Evolutionary conservation across 2,329 filamentous ascomycete species (phyloP).

Genomic region (Fusarium sp.): DNA sequence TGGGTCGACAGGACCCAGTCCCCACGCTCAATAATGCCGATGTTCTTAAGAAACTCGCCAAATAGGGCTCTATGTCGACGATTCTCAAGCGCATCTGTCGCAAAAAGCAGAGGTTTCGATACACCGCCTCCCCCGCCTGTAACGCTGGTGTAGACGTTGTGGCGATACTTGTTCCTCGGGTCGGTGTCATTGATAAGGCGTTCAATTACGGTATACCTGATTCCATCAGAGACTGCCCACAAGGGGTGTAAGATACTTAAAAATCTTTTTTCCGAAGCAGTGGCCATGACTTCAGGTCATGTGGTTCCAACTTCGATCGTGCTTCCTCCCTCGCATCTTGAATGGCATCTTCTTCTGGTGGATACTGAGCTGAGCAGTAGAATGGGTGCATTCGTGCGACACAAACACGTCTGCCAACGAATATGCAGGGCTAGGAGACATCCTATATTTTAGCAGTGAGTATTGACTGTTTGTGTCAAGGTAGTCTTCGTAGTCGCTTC

Average conservation of each 20-base stretch:
- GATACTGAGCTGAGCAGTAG: constrained; percentile 45
- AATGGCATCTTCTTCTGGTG: constrained; percentile 37
- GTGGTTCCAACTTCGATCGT: neutral
- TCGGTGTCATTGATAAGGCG: constrained; percentile 49
- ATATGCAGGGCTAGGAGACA: neutral
- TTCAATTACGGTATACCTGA: constrained; percentile 48
- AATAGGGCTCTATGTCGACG: constrained; percentile 50
- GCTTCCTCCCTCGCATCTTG: constrained; percentile 4
- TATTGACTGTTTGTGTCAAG: neutral
- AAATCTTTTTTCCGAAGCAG: constrained; percentile 38
- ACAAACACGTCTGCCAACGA: constrained; percentile 45
- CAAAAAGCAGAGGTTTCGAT: constrained; percentile 51
- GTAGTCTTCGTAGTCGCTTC: accelerated
- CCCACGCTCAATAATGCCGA: constrained; percentile 44
- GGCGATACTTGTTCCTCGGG: constrained; percentile 50
- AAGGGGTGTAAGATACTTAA: neutral
- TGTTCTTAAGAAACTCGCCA: constrained; percentile 45
- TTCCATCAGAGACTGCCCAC: neutral
- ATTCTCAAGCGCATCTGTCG: constrained; percentile 53
- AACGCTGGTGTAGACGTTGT: constrained; percentile 50
- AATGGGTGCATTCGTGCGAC: constrained; percentile 51
- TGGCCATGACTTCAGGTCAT: constrained; percentile 10
- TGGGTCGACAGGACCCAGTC: constrained; percentile 55
- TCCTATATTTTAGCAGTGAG: accelerated
- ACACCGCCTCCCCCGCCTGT: constrained; percentile 52